These are phyloP conservation scores for Vigna mungo DNA, from an alignment of 306 rosid genomes.

Conservation along the genomic window DNA sequence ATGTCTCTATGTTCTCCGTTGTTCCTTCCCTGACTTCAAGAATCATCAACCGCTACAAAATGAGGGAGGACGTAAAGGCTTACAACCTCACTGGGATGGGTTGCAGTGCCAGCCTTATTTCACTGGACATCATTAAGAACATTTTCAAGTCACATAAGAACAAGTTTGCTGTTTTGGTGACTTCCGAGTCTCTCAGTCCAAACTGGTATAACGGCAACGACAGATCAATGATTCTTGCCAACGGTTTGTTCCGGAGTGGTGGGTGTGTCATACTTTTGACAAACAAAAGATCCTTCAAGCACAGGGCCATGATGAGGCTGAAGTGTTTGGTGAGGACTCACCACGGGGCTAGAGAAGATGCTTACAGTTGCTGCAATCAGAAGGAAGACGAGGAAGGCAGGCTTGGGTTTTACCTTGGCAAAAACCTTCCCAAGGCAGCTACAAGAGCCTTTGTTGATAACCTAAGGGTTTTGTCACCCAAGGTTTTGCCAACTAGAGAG, in stretches of 20 bases:
- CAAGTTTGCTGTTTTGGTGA: slow-evolving; percentile 70
- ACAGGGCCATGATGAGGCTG: slow-evolving; percentile 55
- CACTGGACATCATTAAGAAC: slow-evolving; percentile 60
- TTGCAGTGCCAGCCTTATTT: slow-evolving; percentile 84
- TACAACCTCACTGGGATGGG: slow-evolving; percentile 93
- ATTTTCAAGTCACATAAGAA: slow-evolving; percentile 66
- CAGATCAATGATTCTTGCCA: slow-evolving; percentile 79
- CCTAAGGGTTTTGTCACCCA: slow-evolving; percentile 68
- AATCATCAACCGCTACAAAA: slow-evolving; percentile 69
- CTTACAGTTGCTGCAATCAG: slow-evolving; percentile 74
- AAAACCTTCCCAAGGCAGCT: slow-evolving; percentile 82
- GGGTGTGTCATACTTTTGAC: slow-evolving; percentile 75
- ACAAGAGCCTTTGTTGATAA: slow-evolving; percentile 87
- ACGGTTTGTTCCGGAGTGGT: slow-evolving; percentile 76
- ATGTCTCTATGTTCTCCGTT: slow-evolving; percentile 68
- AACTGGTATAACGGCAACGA: slow-evolving; percentile 89
- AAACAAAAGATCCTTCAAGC: slow-evolving; percentile 60
- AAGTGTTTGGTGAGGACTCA: slow-evolving; percentile 77
- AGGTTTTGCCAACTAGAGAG: slow-evolving; percentile 76
- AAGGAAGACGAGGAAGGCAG: slow-evolving; percentile 72
- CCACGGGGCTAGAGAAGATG: slow-evolving; percentile 81
- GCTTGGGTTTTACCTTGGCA: slow-evolving; percentile 67
- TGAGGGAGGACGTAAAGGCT: slow-evolving; percentile 77
- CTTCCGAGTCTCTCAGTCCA: slow-evolving; percentile 82
- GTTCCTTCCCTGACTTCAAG: slow-evolving; percentile 70